Evolutionary conservation across 2,329 filamentous ascomycete species (phyloP), one percentile per base, ranked within the genome.

Genomic region (Fusarium foetens): DNA sequence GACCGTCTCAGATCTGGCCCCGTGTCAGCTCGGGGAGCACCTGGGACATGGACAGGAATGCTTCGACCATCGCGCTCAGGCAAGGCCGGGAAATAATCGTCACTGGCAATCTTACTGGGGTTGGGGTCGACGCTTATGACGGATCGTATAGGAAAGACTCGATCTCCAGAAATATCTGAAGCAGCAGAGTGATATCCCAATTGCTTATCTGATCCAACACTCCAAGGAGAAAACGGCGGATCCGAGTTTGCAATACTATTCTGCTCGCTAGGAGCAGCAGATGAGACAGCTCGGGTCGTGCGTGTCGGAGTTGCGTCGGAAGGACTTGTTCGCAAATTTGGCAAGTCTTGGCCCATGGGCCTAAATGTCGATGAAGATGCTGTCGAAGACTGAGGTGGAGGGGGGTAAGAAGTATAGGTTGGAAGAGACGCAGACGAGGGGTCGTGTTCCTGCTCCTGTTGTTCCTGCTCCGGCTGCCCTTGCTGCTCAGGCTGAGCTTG

Each of bases 71-170:
- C 81, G 27, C 78, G 75, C 31, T 82, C 78, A 29, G 80, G 76
- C 67, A 75, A 55, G 46, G 79, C 77, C 12, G 80, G 73, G 54
- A 83, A 82, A 65, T 82, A 82, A n/a, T 83, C 82, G 16, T 85
- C 83, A 49, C 73, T 77, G 9, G 80, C 75, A 68, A 77, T 85
- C 83, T 81, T 80, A 55, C 72, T 74, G 21, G 80, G 81, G n/a
- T 66, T 60, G 11, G 89, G 88, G 73, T 93, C 90, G 43, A 95
- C 89, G 11, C 89, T 93, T 29, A 95, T 85, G 46, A 93, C 91
- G n/a, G 92, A 94, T 53, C 92, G 89, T 36, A 95, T 92, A n/a
- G 93, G 93, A 63, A 93, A 95, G 9, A 95, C 92, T 60, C 92
- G 88, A 76, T 95, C 86, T 36, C 80, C 79, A 33, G 80, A 82